Base-by-base conservation (phyloP, 257 asterid genomes). In the Forsythia suspensa region DNA sequence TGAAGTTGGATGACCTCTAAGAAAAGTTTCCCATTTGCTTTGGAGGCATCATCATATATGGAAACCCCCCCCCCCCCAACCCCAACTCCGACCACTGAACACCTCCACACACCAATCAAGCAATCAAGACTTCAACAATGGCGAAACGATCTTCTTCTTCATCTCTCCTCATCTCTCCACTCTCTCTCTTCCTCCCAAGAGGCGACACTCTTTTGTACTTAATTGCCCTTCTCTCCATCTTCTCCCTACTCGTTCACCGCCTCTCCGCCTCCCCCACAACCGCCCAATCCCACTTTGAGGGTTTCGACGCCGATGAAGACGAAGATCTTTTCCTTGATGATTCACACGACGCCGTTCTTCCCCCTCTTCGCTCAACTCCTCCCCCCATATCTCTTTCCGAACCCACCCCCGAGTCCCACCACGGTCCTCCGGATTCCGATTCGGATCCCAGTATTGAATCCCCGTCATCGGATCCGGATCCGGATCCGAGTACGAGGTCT, bases 241-340 rank as follows among this genome's bases (percentile, higher is more conserved):
- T 86, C 67, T 91, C 94, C 69, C 88, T 93, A 80, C 90, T 95
- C 87, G 87, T 90, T 75, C 95, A 89, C 84, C 94, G 87, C 73
- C 85, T 92, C 82, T 86, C 92, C 84, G 86, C 91, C 82, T 72
- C 91, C 80, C 74, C 82, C 59, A 11, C 90, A 70, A 46, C 86
- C 76, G 82, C 87, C 55, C 76, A 74, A 48, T 84, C 89, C 79
- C 92, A 92, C 84, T 95, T 95, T 79, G 98, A 95, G 84, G 97
- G 98, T 37, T 95, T 95, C 86, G 98, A 95, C 46, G 97, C 93
- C 80, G 98, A 94, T 11, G 97, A 94, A 37, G 87, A 79, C 67
- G 95, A 90, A 20, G 95, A 88, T 46, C 77, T 76, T 13, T 38
- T 76, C 74, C 12, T 70, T 74, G 85, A 80, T 16, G 90, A 86